Base-by-base conservation (phyloP, 768 basidiomycete genomes). In the Royoungia palumana region DNA sequence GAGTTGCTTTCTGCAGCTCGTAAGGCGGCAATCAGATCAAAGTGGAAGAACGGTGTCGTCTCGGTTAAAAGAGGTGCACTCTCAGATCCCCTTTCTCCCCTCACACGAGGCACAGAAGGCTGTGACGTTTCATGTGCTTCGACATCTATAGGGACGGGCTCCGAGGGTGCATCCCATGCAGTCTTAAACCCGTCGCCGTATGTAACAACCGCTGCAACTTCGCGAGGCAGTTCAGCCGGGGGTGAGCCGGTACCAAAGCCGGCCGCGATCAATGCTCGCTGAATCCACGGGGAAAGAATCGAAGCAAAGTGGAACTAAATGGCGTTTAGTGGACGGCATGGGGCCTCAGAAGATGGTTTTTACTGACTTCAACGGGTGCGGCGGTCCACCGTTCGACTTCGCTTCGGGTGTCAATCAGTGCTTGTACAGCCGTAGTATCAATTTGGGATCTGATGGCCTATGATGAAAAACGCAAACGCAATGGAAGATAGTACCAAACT, bases 231-330 rank as follows among this genome's bases (percentile, higher is more conserved):
- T 17, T 62, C 66, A 9, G 70, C 51, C 3, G 75, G 28, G 11
- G 4, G 64, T 13, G 65, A 63, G n/a, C 90, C 88, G 17, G 76
- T 75, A 8, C 95, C 95, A 63, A 98, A 98, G 2, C 92, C 92
- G 50, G 87, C 94, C 5, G 94, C 91, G 40, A 92, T 71, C 28
- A 94, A 77, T 5, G 90, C 89, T 42, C 94, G 87, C 46, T 87
- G 82, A 50, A 92, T 89, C 95, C 94, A 99, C 0, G 93, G 93
- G 2, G 91, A 93, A 46, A 94, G 80, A 30, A 97, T 75, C 30
- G 88, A 82, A 5, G 91, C 87, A 65, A 99, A 99, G 72, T 98
- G 95, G 77, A 96, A 98, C 79, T 92, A 65, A 28, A 73, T 61
- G 17, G 42, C 19, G 43, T 30, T 55, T 53, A 27, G 40, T 41